These are phyloP conservation scores for Colletotrichum sp. DNA, from an alignment of 2,329 filamentous ascomycete species.

Conservation along the genomic window DNA sequence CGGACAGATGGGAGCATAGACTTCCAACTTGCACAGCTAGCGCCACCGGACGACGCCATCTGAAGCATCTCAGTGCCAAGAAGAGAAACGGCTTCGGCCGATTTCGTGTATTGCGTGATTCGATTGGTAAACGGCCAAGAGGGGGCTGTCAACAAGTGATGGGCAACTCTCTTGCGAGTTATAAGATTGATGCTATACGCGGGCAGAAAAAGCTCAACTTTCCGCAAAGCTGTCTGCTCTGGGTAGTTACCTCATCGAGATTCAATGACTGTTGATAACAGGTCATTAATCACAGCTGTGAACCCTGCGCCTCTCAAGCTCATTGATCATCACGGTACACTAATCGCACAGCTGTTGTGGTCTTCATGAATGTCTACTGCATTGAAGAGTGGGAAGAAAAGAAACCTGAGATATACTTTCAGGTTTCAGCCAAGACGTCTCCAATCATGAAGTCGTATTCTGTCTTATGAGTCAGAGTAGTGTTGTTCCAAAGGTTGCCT, in stretches of 20 bases:
- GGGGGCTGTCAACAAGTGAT: not conserved
- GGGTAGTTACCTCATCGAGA: not conserved
- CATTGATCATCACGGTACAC: accelerated
- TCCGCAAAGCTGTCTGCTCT: not conserved
- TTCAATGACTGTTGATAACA: not conserved
- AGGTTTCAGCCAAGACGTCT: not conserved
- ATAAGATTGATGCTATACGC: not conserved
- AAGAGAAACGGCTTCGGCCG: not conserved
- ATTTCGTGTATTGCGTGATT: not conserved
- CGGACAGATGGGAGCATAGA: not conserved
- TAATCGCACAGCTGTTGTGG: too few relatives aligned
- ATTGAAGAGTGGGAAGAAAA: not conserved
- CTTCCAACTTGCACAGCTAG: not conserved
- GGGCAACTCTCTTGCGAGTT: not conserved
- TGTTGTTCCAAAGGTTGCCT: not conserved
- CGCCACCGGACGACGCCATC: not conserved
- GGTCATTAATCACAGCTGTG: not conserved
- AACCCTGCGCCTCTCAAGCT: accelerated
- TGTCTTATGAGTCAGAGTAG: not conserved
- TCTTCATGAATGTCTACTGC: not conserved
- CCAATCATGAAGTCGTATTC: not conserved
- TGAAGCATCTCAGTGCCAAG: not conserved
- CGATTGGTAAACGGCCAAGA: not conserved
- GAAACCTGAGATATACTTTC: too few relatives aligned
- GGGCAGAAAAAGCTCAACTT: not conserved